A percentile compares a stretch with the other conserved stretches of the same genome.
Evolutionary conservation across 495 filamentous ascomycete genomes (phyloP).

Genomic region (Monascus purpureus): DNA sequence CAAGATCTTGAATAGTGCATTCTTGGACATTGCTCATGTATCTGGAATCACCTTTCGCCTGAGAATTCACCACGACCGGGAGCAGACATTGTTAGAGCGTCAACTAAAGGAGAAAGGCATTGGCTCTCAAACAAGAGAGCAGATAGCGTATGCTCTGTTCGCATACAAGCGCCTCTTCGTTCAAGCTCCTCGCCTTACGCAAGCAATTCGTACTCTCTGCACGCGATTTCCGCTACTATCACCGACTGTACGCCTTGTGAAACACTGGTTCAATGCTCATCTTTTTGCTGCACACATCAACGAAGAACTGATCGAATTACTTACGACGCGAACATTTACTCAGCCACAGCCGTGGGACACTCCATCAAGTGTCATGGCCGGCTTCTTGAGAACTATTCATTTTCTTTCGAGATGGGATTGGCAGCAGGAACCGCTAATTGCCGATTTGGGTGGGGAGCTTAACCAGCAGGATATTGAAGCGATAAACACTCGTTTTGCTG

Average conservation of each 20-base stretch:
- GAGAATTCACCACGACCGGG: conserved; percentile 62
- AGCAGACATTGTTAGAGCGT: conserved; percentile 65
- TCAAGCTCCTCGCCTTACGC: conserved; percentile 62
- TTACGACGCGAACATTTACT: conserved; percentile 62
- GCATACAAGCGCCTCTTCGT: conserved; percentile 57
- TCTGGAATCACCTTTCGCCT: conserved; percentile 45
- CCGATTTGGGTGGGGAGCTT: conserved; percentile 54
- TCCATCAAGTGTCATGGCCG: conserved; percentile 66
- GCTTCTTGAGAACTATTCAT: conserved; percentile 64
- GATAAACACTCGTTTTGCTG: conserved; percentile 58
- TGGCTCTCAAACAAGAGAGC: conserved; percentile 46
- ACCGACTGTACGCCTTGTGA: conserved; percentile 72
- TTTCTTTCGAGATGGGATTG: conserved; percentile 84
- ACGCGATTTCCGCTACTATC: conserved; percentile 73
- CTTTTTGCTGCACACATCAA: conserved; percentile 61
- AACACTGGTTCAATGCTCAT: conserved; percentile 80
- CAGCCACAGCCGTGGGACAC: conserved; percentile 67
- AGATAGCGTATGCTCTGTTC: conserved; percentile 51
- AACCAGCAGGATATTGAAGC: conserved; percentile 31
- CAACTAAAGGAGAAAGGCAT: conserved; percentile 56
- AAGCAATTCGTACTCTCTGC: conserved; percentile 61
- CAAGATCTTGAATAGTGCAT: conserved; percentile 61
- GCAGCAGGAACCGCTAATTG: conserved; percentile 63
- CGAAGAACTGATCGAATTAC: conserved; percentile 71
- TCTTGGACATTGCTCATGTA: conserved; percentile 64